Evolutionary conservation across 2,329 filamentous ascomycete species (phyloP), one percentile per base, ranked within the genome.

Genomic region (Fusarium penzigii): DNA sequence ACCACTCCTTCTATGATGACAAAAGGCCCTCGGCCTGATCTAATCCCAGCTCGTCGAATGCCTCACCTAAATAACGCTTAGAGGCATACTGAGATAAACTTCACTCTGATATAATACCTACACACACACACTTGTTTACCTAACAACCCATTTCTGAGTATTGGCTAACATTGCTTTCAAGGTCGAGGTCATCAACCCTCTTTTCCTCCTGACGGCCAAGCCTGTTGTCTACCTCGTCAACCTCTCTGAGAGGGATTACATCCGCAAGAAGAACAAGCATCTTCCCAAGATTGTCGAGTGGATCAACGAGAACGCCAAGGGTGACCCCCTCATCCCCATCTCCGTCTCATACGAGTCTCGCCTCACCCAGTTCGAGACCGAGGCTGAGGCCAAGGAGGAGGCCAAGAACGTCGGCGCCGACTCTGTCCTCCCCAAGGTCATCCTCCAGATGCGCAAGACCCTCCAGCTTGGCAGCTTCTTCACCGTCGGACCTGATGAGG

Each of bases 31-130:
- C 17, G 83, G 90, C 91, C 92, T 89, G 89, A 92, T 82, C 81
- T 89, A 92, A 96, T 90, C 94, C 94, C 94, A 99, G 94, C 94
- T 99, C 94, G 89, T 96, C 88, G 93, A 97, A 87, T 85, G 83
- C 84, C 88, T 89, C 86, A 82, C 77, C 72, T 77, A 75, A 77
- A 78, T 76, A 85, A 90, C 85, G 83, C 82, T 69, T 88, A 90
- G 88, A 81, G 63, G 80, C 81, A 84, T 85, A 71, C 76, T 97
- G 93, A 95, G 92, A 97, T 88, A 81, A 89, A 80, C 78, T 84
- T 81, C 76, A 77, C 72, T 85, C 89, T 91, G 89, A 90, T 75
- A 62, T 53, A 54, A 65, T 57, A 54, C 48, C 46, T 40, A 43
- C 39, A 14, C 39, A 45, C 39, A 45, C 36, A 11, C 44, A 13